Conservation (phyloP, 352 stramenopile genomes). For the Globisporangium camurandrum region DNA sequence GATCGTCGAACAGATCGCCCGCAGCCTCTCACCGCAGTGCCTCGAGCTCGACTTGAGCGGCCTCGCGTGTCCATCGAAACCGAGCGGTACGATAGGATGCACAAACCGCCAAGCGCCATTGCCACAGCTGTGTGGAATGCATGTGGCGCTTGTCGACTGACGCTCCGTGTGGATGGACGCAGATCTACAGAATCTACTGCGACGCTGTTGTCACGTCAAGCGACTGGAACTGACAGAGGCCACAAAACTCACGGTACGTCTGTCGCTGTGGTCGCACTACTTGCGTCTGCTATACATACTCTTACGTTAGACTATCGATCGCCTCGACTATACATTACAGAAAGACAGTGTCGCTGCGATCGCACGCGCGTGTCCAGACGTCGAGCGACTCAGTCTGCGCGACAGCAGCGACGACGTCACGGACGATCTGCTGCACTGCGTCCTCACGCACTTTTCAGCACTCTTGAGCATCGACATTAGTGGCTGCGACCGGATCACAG, state of each 20-base stretch:
- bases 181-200: constrained; percentile 32
- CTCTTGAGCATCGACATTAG: constrained; percentile 39
- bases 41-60: constrained; percentile 38
- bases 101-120: too few relatives aligned
- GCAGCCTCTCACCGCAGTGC: constrained; percentile 36
- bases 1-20: constrained; percentile 27
- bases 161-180: background rate
- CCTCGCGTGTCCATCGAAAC: constrained; percentile 15
- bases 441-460: constrained; percentile 24
- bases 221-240: constrained; percentile 30
- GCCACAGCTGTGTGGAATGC: background rate
- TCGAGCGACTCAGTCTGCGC: constrained; percentile 28
- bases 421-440: constrained; percentile 34
- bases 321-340: constrained; percentile 13
- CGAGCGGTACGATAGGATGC: constrained; percentile 19
- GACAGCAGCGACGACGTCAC: constrained; percentile 39
- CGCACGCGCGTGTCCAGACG: constrained; percentile 12
- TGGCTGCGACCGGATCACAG: constrained; percentile 46
- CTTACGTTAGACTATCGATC: background rate
- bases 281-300: background rate
- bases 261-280: background rate
- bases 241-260: constrained; percentile 27
- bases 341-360: constrained; percentile 38
- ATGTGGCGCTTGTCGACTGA: background rate
- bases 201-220: constrained; percentile 29